Percentiles rank a stretch among this genome's conserved stretches.
These are phyloP conservation scores for Ogataea siamensis DNA, from an alignment of 805 yeast species.

Conservation along the genomic window DNA sequence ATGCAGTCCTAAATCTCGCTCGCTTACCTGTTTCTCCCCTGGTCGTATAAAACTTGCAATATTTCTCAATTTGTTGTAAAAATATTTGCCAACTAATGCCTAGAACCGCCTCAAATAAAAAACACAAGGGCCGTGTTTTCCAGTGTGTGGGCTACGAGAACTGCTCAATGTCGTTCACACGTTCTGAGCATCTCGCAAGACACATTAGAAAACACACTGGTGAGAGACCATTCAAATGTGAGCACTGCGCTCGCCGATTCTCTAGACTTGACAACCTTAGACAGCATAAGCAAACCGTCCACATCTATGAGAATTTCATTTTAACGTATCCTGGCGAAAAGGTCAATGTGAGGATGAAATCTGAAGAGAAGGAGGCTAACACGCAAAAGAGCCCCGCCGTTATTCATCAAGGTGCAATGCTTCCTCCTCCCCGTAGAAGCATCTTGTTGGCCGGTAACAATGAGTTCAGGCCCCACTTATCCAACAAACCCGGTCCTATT, in stretches of 20 bases:
- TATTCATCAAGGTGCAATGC: slow-evolving; percentile 25
- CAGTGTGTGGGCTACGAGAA: slow-evolving; percentile 85
- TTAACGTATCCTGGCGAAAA: slow-evolving; percentile 35
- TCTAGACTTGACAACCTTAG: slow-evolving; percentile 83
- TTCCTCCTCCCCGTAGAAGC: slow-evolving; percentile 33
- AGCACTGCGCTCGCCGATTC: slow-evolving; percentile 74
- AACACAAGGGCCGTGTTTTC: slow-evolving; percentile 63
- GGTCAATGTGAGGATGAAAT: slow-evolving; percentile 30
- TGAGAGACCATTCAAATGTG: slow-evolving; percentile 88
- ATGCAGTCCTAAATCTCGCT: slow-evolving; percentile 11
- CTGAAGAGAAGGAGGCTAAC: slow-evolving; percentile 17
- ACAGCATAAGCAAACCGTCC: slow-evolving; percentile 88
- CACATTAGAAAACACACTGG: slow-evolving; percentile 94
- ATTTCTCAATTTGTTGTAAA: slow-evolving; percentile 1
- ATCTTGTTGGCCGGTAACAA: slow-evolving; percentile 15
- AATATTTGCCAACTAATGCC: slow-evolving; percentile 5
- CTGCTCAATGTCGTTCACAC: slow-evolving; percentile 83
- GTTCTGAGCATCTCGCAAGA: slow-evolving; percentile 89
- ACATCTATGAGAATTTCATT: slow-evolving; percentile 47
- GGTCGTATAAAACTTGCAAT: slow-evolving; percentile 3
- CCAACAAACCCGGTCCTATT: slow-evolving; percentile 34
- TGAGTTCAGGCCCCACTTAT: slow-evolving; percentile 31
- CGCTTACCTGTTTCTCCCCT: slow-evolving; percentile 8
- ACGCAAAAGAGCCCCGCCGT: slow-evolving; percentile 13
- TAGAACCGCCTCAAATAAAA: slow-evolving; percentile 12